Base-by-base conservation (phyloP, 768 basidiomycete genomes). In the Xanthoconium purpureum region DNA sequence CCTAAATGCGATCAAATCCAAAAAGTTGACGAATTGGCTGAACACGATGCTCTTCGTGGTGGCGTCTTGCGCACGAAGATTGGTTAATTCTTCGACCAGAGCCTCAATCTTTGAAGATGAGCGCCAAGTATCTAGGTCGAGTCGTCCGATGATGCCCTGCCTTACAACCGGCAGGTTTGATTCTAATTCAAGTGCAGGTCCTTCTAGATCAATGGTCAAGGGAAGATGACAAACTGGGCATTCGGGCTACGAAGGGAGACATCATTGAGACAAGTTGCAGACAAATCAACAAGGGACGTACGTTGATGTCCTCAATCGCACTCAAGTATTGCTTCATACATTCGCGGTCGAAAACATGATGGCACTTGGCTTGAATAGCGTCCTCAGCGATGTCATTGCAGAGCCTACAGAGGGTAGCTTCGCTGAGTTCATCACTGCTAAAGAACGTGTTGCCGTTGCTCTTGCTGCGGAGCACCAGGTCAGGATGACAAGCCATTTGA, bases 41-140 rank as follows among this genome's bases (percentile, higher is more conserved):
- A 98, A 99, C 17, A 99, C 96, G 50, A 99, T 83, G 71, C 91
- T 94, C 77, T 99, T 99, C 33, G 92, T 94, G 12, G 94, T 96
- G 30, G 88, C 80, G 68, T 98, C 92, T 66, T 94, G 82, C 58
- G 79, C 71, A 36, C 94, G 80, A 39, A 97, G 78, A 69, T 91
- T 93, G 65, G 81, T 85, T 51, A 99, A 74, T 73, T 99, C 97
- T 72, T 99, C 97, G 5, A 98, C 78, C 6, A 99, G 79, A 3
- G 96, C 95, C 69, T 99, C 97, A 42, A 98, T 92, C 78, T 98
- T 99, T 6, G 94, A 87, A n/a, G 92, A 95, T 2, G 94, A 96
- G 47, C 93, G 83, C 93, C 94, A 97, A 45, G 84, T 86, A 61
- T 91, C 84, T 17, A 98, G 75, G 68, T 98, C 84, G 24, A 99